phyloP scores from a whole-genome alignment of 495 filamentous ascomycete species.

The Penicillium chermesinum region DNA sequence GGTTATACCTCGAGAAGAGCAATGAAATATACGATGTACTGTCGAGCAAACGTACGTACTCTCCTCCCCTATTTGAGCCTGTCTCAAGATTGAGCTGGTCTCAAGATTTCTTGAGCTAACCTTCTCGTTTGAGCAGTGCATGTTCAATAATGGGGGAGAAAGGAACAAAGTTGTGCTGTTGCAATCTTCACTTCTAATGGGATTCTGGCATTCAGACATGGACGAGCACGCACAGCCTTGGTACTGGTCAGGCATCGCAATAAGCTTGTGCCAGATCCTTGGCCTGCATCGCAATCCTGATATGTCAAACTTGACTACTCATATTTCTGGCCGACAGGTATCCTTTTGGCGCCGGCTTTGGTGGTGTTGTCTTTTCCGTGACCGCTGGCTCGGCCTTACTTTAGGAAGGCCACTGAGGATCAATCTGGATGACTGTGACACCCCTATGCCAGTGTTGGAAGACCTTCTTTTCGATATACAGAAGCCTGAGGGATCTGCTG shows the following conservation, averaged over 20 bases:
- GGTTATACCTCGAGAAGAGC: slow-evolving; percentile 31
- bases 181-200: slow-evolving; percentile 35
- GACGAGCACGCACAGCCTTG: slow-evolving; percentile 33
- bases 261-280: slow-evolving; percentile 29
- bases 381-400: slow-evolving; percentile 36
- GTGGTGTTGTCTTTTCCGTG: slow-evolving; percentile 37
- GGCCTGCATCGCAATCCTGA: slow-evolving; percentile 30
- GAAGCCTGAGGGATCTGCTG: slow-evolving; percentile 2
- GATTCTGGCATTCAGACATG: slow-evolving; percentile 37
- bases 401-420: slow-evolving; percentile 34
- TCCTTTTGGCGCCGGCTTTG: slow-evolving; percentile 35
- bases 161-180: slow-evolving; percentile 32
- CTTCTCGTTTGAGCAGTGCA: slow-evolving; percentile 21
- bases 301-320: slow-evolving; percentile 12
- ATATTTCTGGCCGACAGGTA: slow-evolving; percentile 23
- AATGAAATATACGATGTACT: slow-evolving; percentile 37
- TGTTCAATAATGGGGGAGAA: slow-evolving; percentile 31
- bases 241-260: slow-evolving; percentile 36
- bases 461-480: slow-evolving; percentile 30
- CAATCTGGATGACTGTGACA: slow-evolving; percentile 32
- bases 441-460: slow-evolving; percentile 15
- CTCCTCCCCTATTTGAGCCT: too few relatives aligned
- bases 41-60: slow-evolving; percentile 28
- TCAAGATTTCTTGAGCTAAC: too few relatives aligned
- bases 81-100: too few relatives aligned